A percentile compares a stretch with the other conserved stretches of the same genome.
Evolutionary conservation across 768 basidiomycete species (phyloP).

Genomic region (Amyloporia xantha): DNA sequence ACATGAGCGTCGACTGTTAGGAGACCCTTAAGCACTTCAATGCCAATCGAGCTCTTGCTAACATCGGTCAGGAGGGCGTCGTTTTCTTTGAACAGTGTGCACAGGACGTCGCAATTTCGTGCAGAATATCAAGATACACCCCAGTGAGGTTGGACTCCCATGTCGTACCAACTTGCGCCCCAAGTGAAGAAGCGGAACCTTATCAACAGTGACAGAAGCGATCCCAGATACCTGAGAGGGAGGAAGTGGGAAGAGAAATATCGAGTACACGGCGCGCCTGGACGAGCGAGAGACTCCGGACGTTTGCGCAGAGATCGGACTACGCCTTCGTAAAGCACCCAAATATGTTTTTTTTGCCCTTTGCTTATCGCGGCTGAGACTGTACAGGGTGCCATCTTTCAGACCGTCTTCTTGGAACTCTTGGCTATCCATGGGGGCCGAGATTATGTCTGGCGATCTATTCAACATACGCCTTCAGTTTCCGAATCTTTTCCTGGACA

Average conservation of each 20-base stretch:
- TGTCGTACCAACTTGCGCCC: conserved; percentile 90
- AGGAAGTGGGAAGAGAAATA: conserved; percentile 97
- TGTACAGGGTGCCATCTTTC: conserved; percentile 97
- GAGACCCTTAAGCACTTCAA: conserved; percentile 95
- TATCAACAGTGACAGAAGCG: conserved; percentile 75
- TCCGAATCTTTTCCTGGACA: conserved; percentile 92
- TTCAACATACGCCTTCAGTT: conserved; percentile 94
- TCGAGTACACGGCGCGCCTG: conserved; percentile 53
- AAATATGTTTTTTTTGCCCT: conserved; percentile 94
- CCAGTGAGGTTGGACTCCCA: conserved; percentile 99
- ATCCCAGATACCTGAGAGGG: conserved; percentile 72
- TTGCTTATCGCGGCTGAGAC: conserved; percentile 92
- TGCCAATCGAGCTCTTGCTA: conserved; percentile 95
- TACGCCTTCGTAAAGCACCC: conserved; percentile 92
- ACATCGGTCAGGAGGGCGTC: conserved; percentile 97
- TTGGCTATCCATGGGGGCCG: conserved; percentile 85
- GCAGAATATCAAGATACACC: conserved; percentile 92
- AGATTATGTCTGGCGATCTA: conserved; percentile 96
- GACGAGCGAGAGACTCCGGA: conserved; percentile 54
- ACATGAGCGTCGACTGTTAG: conserved; percentile 95
- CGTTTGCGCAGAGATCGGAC: conserved; percentile 85
- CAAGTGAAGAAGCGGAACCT: conserved; percentile 89
- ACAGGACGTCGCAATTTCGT: conserved; percentile 98
- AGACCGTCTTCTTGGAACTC: conserved; percentile 97
- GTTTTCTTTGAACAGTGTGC: conserved; percentile 98